These are phyloP conservation scores for Anthracocystis setariae DNA, from an alignment of 1,284 basidiomycete species.

Conservation along the genomic window DNA sequence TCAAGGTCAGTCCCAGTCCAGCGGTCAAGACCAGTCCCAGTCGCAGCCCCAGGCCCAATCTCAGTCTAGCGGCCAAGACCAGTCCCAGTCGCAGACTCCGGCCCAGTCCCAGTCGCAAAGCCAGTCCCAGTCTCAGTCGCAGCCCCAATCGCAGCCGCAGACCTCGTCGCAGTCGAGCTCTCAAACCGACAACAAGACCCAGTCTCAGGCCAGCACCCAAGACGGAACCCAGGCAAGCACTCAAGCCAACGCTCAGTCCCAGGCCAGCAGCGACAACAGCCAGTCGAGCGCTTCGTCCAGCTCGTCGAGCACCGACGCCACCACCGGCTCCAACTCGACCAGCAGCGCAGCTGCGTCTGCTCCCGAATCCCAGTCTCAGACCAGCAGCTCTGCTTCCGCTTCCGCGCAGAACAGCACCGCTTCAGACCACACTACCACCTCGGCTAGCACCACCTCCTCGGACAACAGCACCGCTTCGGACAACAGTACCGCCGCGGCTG, in stretches of 20 bases:
- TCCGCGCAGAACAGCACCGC: too few relatives aligned
- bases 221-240: slow-evolving; percentile 15
- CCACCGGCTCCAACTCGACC: slow-evolving; percentile 7
- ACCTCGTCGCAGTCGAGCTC: slow-evolving; percentile 11
- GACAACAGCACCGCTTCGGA: too few relatives aligned
- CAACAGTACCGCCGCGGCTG: too few relatives aligned
- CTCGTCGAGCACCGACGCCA: slow-evolving; percentile 2
- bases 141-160: slow-evolving; percentile 16
- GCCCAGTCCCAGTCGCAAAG: too few relatives aligned
- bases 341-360: too few relatives aligned
- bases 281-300: slow-evolving; percentile 5
- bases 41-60: too few relatives aligned
- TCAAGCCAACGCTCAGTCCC: not conserved
- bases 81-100: too few relatives aligned
- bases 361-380: too few relatives aligned
- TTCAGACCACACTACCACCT: too few relatives aligned
- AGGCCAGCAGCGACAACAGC: slow-evolving; percentile 8
- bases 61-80: too few relatives aligned
- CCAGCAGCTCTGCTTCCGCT: too few relatives aligned
- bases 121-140: not conserved
- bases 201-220: slow-evolving; percentile 11
- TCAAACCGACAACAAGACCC: slow-evolving; percentile 15
- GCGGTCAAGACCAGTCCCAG: not conserved
- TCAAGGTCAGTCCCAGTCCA: slow-evolving; percentile 2
- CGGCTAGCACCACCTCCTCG: too few relatives aligned